These are phyloP conservation scores for Silene conica DNA, from an alignment of 148 eudicot genomes.

Conservation along the genomic window DNA sequence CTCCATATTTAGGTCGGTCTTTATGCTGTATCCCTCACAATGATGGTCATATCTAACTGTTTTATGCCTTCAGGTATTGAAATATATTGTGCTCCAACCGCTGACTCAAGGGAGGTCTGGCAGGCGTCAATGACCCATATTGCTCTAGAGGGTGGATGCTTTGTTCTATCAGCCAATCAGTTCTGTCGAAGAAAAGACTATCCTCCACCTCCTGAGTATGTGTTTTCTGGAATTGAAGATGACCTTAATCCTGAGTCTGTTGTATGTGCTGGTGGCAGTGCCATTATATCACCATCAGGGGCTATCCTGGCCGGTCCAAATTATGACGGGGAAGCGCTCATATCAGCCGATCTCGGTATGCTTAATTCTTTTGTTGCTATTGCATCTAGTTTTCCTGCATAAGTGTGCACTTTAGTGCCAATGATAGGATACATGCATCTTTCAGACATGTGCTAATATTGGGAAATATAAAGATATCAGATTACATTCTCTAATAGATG, in stretches of 20 bases:
- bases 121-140: slow-evolving; percentile 97
- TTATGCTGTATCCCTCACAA: not conserved
- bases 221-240: slow-evolving; percentile 54
- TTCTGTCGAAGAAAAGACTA: slow-evolving; percentile 85
- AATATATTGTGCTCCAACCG: slow-evolving; percentile 98
- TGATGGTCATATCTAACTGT: slow-evolving; percentile 7
- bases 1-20: not conserved
- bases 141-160: slow-evolving; percentile 96
- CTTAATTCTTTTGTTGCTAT: not conserved
- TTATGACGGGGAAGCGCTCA: slow-evolving; percentile 82
- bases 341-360: slow-evolving; percentile 88
- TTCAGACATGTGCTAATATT: not conserved
- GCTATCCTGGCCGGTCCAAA: slow-evolving; percentile 84
- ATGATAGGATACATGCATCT: not conserved
- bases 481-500: not conserved
- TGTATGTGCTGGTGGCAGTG: slow-evolving; percentile 94
- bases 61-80: slow-evolving; percentile 58
- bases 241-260: slow-evolving; percentile 83
- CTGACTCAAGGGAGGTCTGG: slow-evolving; percentile 84
- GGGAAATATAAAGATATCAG: not conserved
- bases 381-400: not conserved
- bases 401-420: too few relatives aligned
- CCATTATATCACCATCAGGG: slow-evolving; percentile 87
- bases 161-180: slow-evolving; percentile 84
- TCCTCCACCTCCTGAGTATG: slow-evolving; percentile 87